Base-by-base conservation (phyloP, 352 stramenopile genomes). In the Globisporangium carolinianum region DNA sequence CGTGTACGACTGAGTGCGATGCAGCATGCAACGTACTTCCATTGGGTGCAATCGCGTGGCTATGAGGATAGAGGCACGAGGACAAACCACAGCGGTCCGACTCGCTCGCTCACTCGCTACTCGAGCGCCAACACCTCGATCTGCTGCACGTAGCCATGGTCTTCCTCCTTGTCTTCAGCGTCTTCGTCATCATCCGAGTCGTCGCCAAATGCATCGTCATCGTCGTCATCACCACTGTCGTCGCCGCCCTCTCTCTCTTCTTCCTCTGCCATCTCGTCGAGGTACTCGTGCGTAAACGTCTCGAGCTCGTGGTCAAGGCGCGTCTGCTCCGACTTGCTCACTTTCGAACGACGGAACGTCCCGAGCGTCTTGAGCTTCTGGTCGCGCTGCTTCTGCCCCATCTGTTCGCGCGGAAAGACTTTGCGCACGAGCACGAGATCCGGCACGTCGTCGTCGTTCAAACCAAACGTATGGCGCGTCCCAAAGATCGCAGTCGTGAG, bases 381-480 rank as follows among this genome's bases (percentile, higher is more conserved):
- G 24, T 24, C 24, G 24, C 24, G 24, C 53, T 79, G 65, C 59
- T 83, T 82, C 39, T 64, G 56, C 24, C n/a, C 24, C 9, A 48
- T 35, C 35, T 66, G 66, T 51, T 85, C 72, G 9, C 74, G 72
- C 24, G 78, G 71, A 49, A 83, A 83, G 1, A 88, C 60, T 53
- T 90, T 87, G 47, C 82, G 76, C 54, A 94, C 82, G 15, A 94
- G 71, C 48, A 94, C 69, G 32, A 94, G 60, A 57, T 90, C 79
- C 3, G 83, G 79, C 2, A 94, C 60, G 37, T 89, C 60, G 37
- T 89, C 82, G 15, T 78, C 62, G 52, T 80, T 80, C 5, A 91
- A 62, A 12, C 61, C 61, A 47, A 69, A 57, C 48, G 62, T 73
- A 46, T 86, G 66, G 3, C 61, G 62, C 35, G 68, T 58, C 12